Percentiles rank a stretch among this genome's conserved stretches.
Conservation (phyloP, 305 asterid species). For the Fraxinus nigra region DNA sequence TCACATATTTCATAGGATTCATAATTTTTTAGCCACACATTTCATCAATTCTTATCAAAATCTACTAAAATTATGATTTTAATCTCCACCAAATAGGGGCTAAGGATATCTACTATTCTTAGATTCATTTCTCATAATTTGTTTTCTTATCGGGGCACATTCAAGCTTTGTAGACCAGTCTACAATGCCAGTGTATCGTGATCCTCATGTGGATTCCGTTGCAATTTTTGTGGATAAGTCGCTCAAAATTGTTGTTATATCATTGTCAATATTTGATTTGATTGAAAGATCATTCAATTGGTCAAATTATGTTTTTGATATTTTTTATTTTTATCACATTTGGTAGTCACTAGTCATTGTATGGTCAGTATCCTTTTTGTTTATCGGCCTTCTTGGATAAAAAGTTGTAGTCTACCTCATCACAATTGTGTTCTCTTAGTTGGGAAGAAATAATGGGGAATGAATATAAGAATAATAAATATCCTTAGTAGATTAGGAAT, state of each 20-base stretch:
- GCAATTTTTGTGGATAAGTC: background rate
- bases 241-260: background rate
- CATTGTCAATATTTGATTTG: background rate
- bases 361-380: background rate
- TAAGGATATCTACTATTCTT: background rate
- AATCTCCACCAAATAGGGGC: background rate
- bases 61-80: too few species aligned
- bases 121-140: background rate
- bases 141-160: background rate
- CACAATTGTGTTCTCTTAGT: background rate
- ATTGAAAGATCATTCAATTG: background rate
- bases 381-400: background rate
- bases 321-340: too few species aligned
- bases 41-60: too few species aligned
- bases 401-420: background rate
- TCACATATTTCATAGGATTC: too few species aligned
- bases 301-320: background rate
- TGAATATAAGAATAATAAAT: background rate
- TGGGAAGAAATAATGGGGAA: background rate
- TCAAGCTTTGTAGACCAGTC: background rate
- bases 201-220: background rate
- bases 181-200: background rate
- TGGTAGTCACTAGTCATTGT: background rate
- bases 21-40: too few species aligned
- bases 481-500: background rate